Evolutionary conservation across 1,139 yeast genomes (phyloP), one percentile per base, ranked within the genome.

Genomic region (Pneumocystis jirovecii): DNA sequence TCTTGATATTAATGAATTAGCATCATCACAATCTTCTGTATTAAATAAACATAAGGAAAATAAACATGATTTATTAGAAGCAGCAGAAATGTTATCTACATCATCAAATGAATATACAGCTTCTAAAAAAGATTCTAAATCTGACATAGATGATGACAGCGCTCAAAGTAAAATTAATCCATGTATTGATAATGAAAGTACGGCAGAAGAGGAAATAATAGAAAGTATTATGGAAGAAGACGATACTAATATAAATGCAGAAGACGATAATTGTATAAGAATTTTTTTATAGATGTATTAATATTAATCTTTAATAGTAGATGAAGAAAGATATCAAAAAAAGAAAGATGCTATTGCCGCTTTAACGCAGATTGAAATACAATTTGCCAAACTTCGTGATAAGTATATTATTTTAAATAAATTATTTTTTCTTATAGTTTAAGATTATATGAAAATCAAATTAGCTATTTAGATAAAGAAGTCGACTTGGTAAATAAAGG

Each of bases 401-500:
- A 82, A 73, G 76, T 67, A 62, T 25, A 39, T 61, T 50, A 25
- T 45, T 31, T n/a, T 31, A 19, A n/a, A 4, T 50, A 63, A 12
- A 25, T 8, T 17, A 10, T 45, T 21, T 39, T 50, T 25, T 50
- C 57, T 50, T 25, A 50, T 50, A 17, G 37, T 29, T 42, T 25
- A 45, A 68, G 67, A 50, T 72, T 77, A 61, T 78, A 76, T 68
- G 75, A 74, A 63, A 80, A 77, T 74, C 90, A 89, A 74, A 78
- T 90, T 74, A 79, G 82, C 63, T 82, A 88, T 68, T 80, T 87
- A 68, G 89, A 88, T 71, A 86, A 87, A 62, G 97, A 93, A 75
- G 78, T 91, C 68, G 88, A 87, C 71, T 82, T 91, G 80, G 91
- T 97, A 76, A 78, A 86, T 44, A 88, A 86, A 70, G 97, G 96